Base-by-base conservation (phyloP, 1,139 yeast species). In the Scheffersomyces lignicola region DNA sequence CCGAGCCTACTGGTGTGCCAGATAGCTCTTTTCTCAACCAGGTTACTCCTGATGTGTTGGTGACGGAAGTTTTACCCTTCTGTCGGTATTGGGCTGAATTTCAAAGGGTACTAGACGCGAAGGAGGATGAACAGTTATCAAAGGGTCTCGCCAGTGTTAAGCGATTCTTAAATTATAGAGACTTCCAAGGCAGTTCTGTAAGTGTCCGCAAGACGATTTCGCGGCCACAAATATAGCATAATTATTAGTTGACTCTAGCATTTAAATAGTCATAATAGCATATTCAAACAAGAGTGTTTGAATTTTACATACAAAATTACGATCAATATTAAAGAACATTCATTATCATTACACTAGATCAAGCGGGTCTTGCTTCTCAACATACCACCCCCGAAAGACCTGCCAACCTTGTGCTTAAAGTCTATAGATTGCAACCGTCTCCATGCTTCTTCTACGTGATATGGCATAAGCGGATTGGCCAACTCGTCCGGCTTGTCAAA, bases 401-500 rank as follows among this genome's bases (percentile, higher is more conserved):
- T 69, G 39, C 82, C 58, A 1, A 95, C 86, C 42, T 74, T 77
- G 40, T 80, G 83, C 41, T 73, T 76, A 45, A 76, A 75, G 36
- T 76, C 76, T 1, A 77, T 67, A 3, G 70, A 62, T 58, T 92
- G 97, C 39, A 87, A 63, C 38, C 86, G 67, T 49, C 97, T 71
- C 86, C 95, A 92, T 0, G 97, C 97, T 50, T 90, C 97, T 43
- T 85, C 83, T 10, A 92, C 79, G 58, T 92, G 97, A 41, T 79
- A 78, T 0, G 95, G 89, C 56, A 80, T 66, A 26, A 92, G 71
- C 0, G 97, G 97, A 41, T 80, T 78, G 14, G 85, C 86, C 38
- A 84, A 80, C 52, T 87, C 90, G 51, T 88, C 96, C 0, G 97
- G 97, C 32, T 86, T 90, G 57, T 88, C 96, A 56, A 92, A 92